Percentiles rank a stretch among this genome's conserved stretches.
Evolutionary conservation across 1,139 yeast species (phyloP).

Genomic region (Saccharomycopsis crataegensis): DNA sequence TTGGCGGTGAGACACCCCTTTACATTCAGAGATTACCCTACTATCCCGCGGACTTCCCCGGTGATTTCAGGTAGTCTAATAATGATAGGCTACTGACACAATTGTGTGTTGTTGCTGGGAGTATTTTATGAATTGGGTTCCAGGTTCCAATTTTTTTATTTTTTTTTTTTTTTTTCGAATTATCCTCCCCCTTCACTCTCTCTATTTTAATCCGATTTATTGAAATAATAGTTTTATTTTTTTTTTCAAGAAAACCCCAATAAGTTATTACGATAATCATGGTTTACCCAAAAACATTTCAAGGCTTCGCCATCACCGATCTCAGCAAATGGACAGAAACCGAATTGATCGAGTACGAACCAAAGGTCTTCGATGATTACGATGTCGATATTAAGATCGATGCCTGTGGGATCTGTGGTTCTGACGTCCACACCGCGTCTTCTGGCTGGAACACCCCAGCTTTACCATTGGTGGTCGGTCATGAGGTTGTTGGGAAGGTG

Average conservation of each 20-base stretch:
- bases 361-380: slow-evolving; percentile 29
- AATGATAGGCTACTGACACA: too few species aligned
- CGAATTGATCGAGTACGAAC: slow-evolving; percentile 28
- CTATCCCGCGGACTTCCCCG: not conserved
- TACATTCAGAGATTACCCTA: not conserved
- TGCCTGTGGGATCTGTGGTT: slow-evolving; percentile 38
- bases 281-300: slow-evolving; percentile 33
- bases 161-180: too few species aligned
- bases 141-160: too few species aligned
- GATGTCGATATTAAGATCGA: slow-evolving; percentile 33
- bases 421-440: slow-evolving; percentile 37
- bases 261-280: not conserved
- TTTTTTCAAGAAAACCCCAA: not conserved
- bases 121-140: too few species aligned
- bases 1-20: not conserved
- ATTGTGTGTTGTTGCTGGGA: too few species aligned
- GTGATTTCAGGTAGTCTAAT: not conserved
- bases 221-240: too few species aligned
- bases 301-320: slow-evolving; percentile 39
- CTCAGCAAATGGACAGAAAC: slow-evolving; percentile 37
- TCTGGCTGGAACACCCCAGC: slow-evolving; percentile 34
- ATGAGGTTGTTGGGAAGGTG: slow-evolving; percentile 39
- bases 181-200: too few species aligned
- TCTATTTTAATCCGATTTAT: too few species aligned
- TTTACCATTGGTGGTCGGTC: slow-evolving; percentile 36